Base-by-base conservation (phyloP, 768 basidiomycete genomes). In the Lactarius pseudohatsudake region DNA sequence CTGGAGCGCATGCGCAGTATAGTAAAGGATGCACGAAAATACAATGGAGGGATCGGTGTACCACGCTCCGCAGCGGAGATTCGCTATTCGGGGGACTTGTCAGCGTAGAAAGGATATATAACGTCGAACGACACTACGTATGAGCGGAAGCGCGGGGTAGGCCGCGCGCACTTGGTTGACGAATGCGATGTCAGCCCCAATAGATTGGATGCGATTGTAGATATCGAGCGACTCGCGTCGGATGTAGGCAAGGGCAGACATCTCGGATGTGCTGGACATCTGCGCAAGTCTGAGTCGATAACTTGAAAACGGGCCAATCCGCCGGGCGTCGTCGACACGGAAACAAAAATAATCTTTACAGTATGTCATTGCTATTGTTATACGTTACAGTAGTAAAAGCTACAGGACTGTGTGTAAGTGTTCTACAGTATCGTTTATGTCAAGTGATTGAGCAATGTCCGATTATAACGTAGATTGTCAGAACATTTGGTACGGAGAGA, bases 61-160 rank as follows among this genome's bases (percentile, higher is more conserved):
- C 96, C 96, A 98, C 8, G 89, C 89, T 4, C 96, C 96, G 72
- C 95, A 97, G 28, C 96, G 85, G 72, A 95, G 83, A 75, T 98
- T 98, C 3, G 96, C 94, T 91, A 73, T 41, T 64, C 32, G 8
- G 61, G 26, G 15, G 50, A 50, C 8, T 36, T 30, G 61, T 45
- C 58, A n/a, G 62, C 3, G 41, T 57, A 32, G 41, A 40, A 28
- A 22, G 30, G 64, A 32, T 26, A 18, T 2, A 66, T 20, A 11
- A 40, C 30, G 11, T 11, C 0, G 50, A 55, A 74, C 72, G 34
- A 64, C 84, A 79, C 32, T 63, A 84, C 90, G 86, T 15, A 91
- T 72, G 10, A 91, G 65, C 0, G 88, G 86, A 18, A 88, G 74
- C 28, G 80, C 72, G 0, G 75, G 75, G 73, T 84, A 90, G 7